Evolutionary conservation across 1,139 yeast genomes (phyloP).

Genomic region (Sporopachydermia cereana): DNA sequence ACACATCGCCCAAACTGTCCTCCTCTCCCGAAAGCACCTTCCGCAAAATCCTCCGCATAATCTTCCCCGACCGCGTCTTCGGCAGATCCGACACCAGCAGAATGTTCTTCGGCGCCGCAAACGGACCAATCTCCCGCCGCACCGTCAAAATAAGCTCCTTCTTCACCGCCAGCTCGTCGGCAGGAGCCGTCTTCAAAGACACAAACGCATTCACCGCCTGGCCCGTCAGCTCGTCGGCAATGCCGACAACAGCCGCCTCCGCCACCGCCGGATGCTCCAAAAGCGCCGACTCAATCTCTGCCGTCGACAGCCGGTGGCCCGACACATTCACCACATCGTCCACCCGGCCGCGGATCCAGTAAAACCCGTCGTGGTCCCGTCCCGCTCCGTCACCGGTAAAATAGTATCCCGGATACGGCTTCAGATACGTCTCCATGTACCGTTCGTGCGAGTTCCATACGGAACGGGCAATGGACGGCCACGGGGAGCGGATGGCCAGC

Average conservation of each 20-base stretch:
- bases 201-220: constrained; percentile 95
- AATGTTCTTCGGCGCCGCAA: constrained; percentile 93
- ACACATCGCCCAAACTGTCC: constrained; percentile 85
- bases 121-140: constrained; percentile 92
- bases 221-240: constrained; percentile 90
- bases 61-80: constrained; percentile 96
- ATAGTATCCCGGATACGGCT: constrained; percentile 93
- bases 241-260: constrained; percentile 94
- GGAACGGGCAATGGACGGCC: constrained; percentile 99
- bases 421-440: constrained; percentile 85
- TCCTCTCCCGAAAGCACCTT: constrained; percentile 84
- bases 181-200: constrained; percentile 53
- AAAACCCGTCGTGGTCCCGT: constrained; percentile 92
- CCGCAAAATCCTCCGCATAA: constrained; percentile 96
- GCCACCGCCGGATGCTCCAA: constrained; percentile 70
- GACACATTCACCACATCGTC: constrained; percentile 97
- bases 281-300: constrained; percentile 92
- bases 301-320: constrained; percentile 94
- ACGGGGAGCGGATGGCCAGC: constrained; percentile 72
- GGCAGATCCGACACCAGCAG: constrained; percentile 86
- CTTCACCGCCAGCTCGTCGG: constrained; percentile 49
- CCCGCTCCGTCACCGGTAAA: constrained; percentile 99
- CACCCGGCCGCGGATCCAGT: constrained; percentile 98
- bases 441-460: constrained; percentile 87
- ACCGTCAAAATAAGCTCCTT: constrained; percentile 79